phyloP scores from a whole-genome alignment of 2,329 filamentous ascomycete species.

The Pyricularia sp. region DNA sequence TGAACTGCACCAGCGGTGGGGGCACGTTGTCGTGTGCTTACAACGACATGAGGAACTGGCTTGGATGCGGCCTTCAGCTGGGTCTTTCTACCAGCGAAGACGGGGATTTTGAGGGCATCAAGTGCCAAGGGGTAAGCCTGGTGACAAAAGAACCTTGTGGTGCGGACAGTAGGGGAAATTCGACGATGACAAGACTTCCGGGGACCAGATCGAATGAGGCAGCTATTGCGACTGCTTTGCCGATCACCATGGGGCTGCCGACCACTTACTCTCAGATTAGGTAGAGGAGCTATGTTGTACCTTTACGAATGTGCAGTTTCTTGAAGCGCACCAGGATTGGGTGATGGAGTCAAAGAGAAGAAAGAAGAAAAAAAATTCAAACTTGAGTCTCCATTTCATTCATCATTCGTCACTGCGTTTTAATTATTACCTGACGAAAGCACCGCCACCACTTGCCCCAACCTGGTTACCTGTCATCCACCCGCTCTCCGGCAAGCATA shows the following conservation, averaged over 20 bases:
- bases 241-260: neutral
- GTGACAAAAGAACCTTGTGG: neutral
- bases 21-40: constrained; percentile 11
- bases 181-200: neutral
- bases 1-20: constrained; percentile 10
- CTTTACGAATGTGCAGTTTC: neutral
- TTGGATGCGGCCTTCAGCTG: constrained; percentile 17
- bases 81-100: constrained; percentile 11
- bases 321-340: neutral
- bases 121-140: neutral
- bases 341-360: neutral
- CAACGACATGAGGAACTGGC: constrained; percentile 13
- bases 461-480: constrained; percentile 68
- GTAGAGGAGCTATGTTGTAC: neutral
- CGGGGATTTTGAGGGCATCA: neutral
- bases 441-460: constrained; percentile 51
- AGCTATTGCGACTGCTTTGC: neutral
- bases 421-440: constrained; percentile 2
- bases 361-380: neutral
- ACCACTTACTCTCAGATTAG: neutral
- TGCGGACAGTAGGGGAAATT: neutral
- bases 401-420: neutral
- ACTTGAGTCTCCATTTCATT: too few relatives aligned
- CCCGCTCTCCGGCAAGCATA: constrained; percentile 55
- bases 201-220: neutral